A percentile compares a stretch with the other conserved stretches of the same genome.
Conservation (phyloP, 495 filamentous ascomycete species). For the Cudoniella acicularis region DNA sequence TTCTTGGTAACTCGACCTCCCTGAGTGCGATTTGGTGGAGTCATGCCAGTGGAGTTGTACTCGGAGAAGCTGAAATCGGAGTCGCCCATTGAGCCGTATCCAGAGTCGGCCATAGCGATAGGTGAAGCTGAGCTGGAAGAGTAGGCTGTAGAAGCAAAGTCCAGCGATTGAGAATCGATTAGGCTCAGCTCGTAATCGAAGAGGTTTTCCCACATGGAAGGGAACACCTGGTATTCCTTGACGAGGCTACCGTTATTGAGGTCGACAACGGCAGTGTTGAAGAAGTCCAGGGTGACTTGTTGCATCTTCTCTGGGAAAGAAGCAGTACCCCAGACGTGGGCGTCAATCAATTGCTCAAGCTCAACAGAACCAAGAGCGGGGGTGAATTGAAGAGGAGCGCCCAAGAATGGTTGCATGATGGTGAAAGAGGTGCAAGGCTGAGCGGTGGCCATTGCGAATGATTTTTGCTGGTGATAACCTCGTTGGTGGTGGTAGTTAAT, state of each 20-base stretch:
- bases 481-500: not conserved
- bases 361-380: slow-evolving; percentile 49
- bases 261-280: slow-evolving; percentile 38
- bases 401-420: slow-evolving; percentile 40
- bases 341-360: slow-evolving; percentile 49
- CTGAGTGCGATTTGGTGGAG: slow-evolving; percentile 3
- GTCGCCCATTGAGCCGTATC: slow-evolving; percentile 19
- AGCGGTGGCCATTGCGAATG: slow-evolving; percentile 34
- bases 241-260: slow-evolving; percentile 29
- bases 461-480: slow-evolving; percentile 16
- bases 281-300: slow-evolving; percentile 51
- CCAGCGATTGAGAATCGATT: slow-evolving; percentile 15
- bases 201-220: not conserved
- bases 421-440: slow-evolving; percentile 36
- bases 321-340: slow-evolving; percentile 44
- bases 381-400: slow-evolving; percentile 47
- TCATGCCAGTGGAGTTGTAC: slow-evolving; percentile 5
- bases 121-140: slow-evolving; percentile 20
- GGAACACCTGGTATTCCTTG: slow-evolving; percentile 19
- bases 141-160: slow-evolving; percentile 18
- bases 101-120: slow-evolving; percentile 17
- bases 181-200: slow-evolving; percentile 15
- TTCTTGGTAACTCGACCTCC: slow-evolving; percentile 20
- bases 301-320: slow-evolving; percentile 50
- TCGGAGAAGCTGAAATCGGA: no score